Conservation (phyloP, 768 basidiomycete genomes). For the Leccinum incarnatum region DNA sequence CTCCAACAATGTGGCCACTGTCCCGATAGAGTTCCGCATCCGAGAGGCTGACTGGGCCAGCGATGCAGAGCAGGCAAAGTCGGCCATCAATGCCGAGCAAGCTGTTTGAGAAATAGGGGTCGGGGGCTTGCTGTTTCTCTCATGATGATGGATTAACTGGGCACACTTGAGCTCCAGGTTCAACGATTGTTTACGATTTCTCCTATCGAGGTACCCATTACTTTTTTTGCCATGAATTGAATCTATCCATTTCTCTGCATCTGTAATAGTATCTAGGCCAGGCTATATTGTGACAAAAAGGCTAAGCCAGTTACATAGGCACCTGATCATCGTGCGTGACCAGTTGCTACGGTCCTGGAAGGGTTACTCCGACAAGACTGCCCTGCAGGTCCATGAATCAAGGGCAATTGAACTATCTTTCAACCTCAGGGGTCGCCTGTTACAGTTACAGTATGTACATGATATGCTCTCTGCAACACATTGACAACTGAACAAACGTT, state of each 20-base stretch:
- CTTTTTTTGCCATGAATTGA: background rate
- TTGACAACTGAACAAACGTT: background rate
- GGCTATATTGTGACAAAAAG: too few species aligned
- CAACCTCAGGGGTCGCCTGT: too few species aligned
- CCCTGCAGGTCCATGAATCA: too few species aligned
- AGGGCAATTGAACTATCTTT: too few species aligned
- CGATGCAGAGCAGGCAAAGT: background rate
- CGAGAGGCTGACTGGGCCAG: slow-evolving; percentile 17
- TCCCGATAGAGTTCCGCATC: slow-evolving; percentile 13
- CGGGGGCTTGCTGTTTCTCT: background rate
- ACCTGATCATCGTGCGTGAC: too few species aligned
- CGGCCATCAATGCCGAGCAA: background rate
- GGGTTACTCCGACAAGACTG: too few species aligned
- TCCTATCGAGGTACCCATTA: background rate
- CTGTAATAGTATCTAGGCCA: background rate
- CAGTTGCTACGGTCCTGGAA: too few species aligned
- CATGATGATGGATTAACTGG: background rate
- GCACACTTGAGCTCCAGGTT: background rate
- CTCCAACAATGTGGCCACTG: slow-evolving; percentile 43
- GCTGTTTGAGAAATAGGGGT: background rate
- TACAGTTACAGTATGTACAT: too few species aligned
- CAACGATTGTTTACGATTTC: background rate
- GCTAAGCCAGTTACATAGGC: too few species aligned
- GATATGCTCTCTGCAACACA: too few species aligned
- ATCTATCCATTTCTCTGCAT: background rate